Base-by-base conservation (phyloP, 2,329 filamentous ascomycete species). In the Fusarium pseudocircinatum region DNA sequence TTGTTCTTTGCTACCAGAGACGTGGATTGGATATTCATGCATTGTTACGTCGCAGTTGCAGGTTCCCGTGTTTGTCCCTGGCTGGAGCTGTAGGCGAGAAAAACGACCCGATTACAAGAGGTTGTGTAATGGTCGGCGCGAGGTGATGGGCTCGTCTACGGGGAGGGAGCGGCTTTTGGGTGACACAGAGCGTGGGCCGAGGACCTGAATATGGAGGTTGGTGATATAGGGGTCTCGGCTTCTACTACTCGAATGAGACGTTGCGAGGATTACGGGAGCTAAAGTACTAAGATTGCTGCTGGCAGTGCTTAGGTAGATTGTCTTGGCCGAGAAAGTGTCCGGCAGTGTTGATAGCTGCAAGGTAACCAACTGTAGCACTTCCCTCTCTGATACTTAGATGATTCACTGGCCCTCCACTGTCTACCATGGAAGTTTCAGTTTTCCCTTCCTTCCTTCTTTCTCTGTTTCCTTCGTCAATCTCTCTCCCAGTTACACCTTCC, bases 1-100 rank as follows among this genome's bases (percentile, higher is more conserved):
- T 73, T 34, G 54, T 14, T 52, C 37, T 34, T 66, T 71, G 63
- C 70, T 74, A 74, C 70, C 63, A 59, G 40, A 72, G 59, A 54
- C 44, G 28, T 49, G 54, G 54, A 18, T 58, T 47, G 70, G 67
- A 42, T 63, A 34, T 16, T 37, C 32, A 57, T 46, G 44, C 28
- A 24, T 63, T 58, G 67, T 69, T 65, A 69, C 52, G 52, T 69
- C 59, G 52, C 37, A 69, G 67, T 64, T 60, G 67, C 62, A 73
- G 47, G 62, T 40, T 73, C 43, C 67, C 67, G 59, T 66, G 61
- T 74, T 73, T 73, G 70, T 43, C 61, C n/a, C 69, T 54, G 63
- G 26, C 69, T 59, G 63, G 39, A 50, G 28, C 30, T 52, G 53
- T 57, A 72, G 69, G 63, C 46, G 68, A 72, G 68, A 30, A 63